phyloP scores from a whole-genome alignment of 2,329 filamentous ascomycete genomes.

The Scopulariopsis brevicaulis region DNA sequence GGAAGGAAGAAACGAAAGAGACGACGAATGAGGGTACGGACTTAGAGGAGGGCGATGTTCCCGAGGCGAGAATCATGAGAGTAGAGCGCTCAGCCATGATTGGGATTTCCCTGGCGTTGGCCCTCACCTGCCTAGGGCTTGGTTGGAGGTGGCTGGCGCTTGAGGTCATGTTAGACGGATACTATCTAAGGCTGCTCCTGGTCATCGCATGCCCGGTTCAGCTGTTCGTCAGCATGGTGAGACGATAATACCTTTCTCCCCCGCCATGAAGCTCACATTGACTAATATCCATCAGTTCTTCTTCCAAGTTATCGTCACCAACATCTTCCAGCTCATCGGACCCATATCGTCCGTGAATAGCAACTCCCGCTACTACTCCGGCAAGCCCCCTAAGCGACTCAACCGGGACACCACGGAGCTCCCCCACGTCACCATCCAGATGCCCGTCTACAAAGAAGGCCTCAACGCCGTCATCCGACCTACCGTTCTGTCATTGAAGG shows the following conservation, averaged over 20 bases:
- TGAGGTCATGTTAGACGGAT: slow-evolving; percentile 39
- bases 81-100: slow-evolving; percentile 44
- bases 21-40: slow-evolving; percentile 29
- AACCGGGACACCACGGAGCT: slow-evolving; percentile 19
- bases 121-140: slow-evolving; percentile 39
- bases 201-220: slow-evolving; percentile 38
- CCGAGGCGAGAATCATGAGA: slow-evolving; percentile 34
- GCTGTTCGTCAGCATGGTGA: slow-evolving; percentile 40
- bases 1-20: slow-evolving; percentile 26
- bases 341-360: slow-evolving; percentile 29
- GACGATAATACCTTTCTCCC: background rate
- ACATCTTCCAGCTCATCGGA: slow-evolving; percentile 33
- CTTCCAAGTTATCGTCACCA: slow-evolving; percentile 27
- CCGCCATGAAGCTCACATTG: background rate
- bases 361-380: slow-evolving; percentile 33
- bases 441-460: slow-evolving; percentile 30
- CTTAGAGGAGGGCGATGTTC: slow-evolving; percentile 23
- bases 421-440: slow-evolving; percentile 31
- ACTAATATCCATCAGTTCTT: slow-evolving; percentile 22
- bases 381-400: slow-evolving; percentile 19
- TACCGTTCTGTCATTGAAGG: slow-evolving; percentile 33
- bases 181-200: slow-evolving; percentile 42
- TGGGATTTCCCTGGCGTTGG: slow-evolving; percentile 37
- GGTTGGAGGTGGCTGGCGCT: slow-evolving; percentile 44
- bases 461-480: slow-evolving; percentile 30